Evolutionary conservation across 2,329 filamentous ascomycete genomes (phyloP).

Genomic region (Zymoseptoria ardabiliae): DNA sequence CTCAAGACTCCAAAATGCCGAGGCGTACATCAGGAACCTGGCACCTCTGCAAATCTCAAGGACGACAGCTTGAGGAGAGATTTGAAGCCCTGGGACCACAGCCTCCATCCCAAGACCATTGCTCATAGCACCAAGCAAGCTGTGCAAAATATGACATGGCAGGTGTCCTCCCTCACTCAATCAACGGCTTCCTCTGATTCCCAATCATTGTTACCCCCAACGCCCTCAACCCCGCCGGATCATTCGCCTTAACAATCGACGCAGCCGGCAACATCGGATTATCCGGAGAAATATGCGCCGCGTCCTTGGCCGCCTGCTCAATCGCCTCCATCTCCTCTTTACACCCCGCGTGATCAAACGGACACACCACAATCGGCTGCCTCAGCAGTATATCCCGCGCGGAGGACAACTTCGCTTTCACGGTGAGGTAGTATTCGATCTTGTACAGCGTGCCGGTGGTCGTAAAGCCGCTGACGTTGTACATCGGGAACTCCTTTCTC

Average conservation of each 20-base stretch:
- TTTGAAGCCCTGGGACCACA: no score
- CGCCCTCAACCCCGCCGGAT: constrained; percentile 55
- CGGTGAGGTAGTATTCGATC: constrained; percentile 91
- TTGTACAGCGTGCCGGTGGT: constrained; percentile 93
- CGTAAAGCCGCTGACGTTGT: constrained; percentile 83
- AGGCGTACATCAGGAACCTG: no score
- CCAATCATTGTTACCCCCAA: constrained; percentile 58
- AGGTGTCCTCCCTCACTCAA: constrained; percentile 46
- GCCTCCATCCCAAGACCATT: no score
- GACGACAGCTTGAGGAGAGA: no score
- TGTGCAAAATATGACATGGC: no score
- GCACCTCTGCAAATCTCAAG: no score
- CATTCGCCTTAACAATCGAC: constrained; percentile 70
- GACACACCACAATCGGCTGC: constrained; percentile 92
- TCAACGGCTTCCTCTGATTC: constrained; percentile 55
- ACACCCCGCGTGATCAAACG: constrained; percentile 88
- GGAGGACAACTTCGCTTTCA: constrained; percentile 84
- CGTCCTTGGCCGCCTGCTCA: constrained; percentile 89
- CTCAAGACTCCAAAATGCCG: no score
- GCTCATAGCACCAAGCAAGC: no score
- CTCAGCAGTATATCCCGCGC: constrained; percentile 82
- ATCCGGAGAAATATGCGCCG: constrained; percentile 76
- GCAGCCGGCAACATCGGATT: constrained; percentile 88
- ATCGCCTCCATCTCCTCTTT: constrained; percentile 99
- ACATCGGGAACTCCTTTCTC: constrained; percentile 81